These are phyloP conservation scores for Dissoconium aciculare DNA, from an alignment of 2,329 filamentous ascomycete species.

Conservation along the genomic window DNA sequence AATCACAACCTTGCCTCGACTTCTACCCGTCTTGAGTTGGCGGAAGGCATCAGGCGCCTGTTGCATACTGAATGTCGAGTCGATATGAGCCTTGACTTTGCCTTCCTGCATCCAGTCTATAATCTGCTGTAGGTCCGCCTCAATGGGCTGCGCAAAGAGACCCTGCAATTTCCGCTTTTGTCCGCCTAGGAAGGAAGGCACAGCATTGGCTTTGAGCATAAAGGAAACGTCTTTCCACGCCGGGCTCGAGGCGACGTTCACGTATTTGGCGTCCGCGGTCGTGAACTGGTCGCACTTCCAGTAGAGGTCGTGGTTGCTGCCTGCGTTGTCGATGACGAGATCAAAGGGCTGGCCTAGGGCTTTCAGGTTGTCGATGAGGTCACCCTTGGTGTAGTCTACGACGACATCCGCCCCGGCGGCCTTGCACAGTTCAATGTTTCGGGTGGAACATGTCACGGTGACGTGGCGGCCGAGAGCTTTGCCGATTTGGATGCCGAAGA, in stretches of 20 bases:
- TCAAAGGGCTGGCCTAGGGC: slow-evolving; percentile 34
- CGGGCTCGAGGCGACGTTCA: slow-evolving; percentile 35
- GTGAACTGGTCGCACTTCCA: slow-evolving; percentile 38
- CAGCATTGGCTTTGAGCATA: slow-evolving; percentile 28
- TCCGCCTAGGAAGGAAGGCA: slow-evolving; percentile 33
- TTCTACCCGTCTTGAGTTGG: slow-evolving; percentile 40
- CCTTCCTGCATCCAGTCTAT: slow-evolving; percentile 43
- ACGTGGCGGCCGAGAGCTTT: slow-evolving; percentile 46
- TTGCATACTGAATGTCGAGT: slow-evolving; percentile 41
- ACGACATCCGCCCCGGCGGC: slow-evolving; percentile 48
- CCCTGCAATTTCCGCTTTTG: slow-evolving; percentile 33
- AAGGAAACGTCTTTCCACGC: slow-evolving; percentile 21
- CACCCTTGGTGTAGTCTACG: slow-evolving; percentile 41
- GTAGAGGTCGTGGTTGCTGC: slow-evolving; percentile 37
- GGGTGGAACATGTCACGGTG: slow-evolving; percentile 42
- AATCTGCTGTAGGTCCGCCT: slow-evolving; percentile 35
- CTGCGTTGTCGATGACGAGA: slow-evolving; percentile 45
- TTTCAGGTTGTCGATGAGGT: slow-evolving; percentile 35
- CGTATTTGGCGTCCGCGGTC: slow-evolving; percentile 34
- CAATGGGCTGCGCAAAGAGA: slow-evolving; percentile 25
- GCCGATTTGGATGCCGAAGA: slow-evolving; percentile 48
- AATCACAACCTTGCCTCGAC: slow-evolving; percentile 45
- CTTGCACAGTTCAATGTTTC: slow-evolving; percentile 43
- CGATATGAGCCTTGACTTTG: slow-evolving; percentile 42
- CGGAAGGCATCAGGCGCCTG: slow-evolving; percentile 43